Base-by-base conservation (phyloP, 371 early-diverging fungal genomes). In the Mortierella sp. region DNA sequence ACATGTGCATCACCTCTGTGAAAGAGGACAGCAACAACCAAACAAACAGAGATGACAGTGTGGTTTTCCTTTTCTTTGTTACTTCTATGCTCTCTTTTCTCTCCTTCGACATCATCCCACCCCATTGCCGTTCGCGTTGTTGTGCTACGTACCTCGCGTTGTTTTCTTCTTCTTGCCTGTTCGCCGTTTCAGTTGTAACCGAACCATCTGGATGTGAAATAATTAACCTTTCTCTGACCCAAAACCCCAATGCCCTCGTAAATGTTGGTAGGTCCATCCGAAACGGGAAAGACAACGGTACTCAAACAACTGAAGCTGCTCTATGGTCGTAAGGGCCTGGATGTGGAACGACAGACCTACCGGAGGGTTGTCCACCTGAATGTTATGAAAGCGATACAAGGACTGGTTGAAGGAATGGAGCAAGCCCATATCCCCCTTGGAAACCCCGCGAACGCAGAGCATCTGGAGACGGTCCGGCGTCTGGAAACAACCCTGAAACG, bases 221-320 rank as follows among this genome's bases (percentile, higher is more conserved):
- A 64, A 37, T 64, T 51, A 69, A 54, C 40, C 40, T 70, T 54
- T 70, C 53, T 40, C 9, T 43, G 14, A 1, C 72, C 51, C 72
- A 53, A 31, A 51, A 21, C 37, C 72, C 37, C 72, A 53, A 31
- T 72, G 34, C 37, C 53, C 34, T 67, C 6, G 26, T 21, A 21
- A 53, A 72, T 21, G 54, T 13, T 44, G 46, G 28, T 75, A 89
- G 89, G 89, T 37, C 87, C 89, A 16, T 86, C 88, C 34, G 89
- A 89, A 71, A 88, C 88, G 59, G 89, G 89, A 31, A 89, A 89
- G 82, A 88, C 89, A 0, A 89, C 89, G 5, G 89, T 89, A 8
- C 78, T 89, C 37, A 89, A 89, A 72, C 89, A 89, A 69, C 43
- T 89, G n/a, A 88, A 88, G 71, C 81, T 89, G 24, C 86, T 89